Percentiles rank a stretch among this genome's conserved stretches.
phyloP scores from a whole-genome alignment of 257 asterid species.

The Phtheirospermum japonicum region DNA sequence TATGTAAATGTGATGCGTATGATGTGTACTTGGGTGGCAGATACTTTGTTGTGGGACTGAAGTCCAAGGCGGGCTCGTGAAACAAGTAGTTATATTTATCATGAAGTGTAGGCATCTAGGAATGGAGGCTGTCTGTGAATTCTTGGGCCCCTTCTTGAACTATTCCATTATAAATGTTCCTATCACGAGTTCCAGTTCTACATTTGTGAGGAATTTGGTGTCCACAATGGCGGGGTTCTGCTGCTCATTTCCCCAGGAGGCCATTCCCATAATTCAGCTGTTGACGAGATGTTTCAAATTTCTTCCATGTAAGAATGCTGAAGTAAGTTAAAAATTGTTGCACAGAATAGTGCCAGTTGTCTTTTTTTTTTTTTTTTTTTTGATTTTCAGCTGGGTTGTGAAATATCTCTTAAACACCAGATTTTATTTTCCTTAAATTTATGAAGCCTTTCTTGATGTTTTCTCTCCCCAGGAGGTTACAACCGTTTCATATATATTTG shows the following conservation, averaged over 20 bases:
- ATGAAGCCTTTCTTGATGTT: slow-evolving; percentile 19
- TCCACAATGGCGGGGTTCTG: slow-evolving; percentile 66
- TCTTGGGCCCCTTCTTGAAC: slow-evolving; percentile 74
- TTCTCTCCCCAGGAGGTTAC: slow-evolving; percentile 54
- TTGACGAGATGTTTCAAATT: slow-evolving; percentile 55
- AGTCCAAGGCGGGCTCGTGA: slow-evolving; percentile 71
- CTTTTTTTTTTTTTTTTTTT: too few relatives aligned
- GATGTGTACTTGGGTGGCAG: slow-evolving; percentile 37
- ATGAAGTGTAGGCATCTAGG: slow-evolving; percentile 64
- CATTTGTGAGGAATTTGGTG: slow-evolving; percentile 53
- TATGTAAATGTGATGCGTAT: slow-evolving; percentile 14
- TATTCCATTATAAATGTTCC: slow-evolving; percentile 56
- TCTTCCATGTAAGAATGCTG: slow-evolving; percentile 58
- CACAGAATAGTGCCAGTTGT: slow-evolving; percentile 4
- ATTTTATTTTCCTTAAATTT: slow-evolving; percentile 12
- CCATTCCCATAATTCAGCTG: slow-evolving; percentile 66
- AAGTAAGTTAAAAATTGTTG: slow-evolving; percentile 52
- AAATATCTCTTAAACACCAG: slow-evolving; percentile 17
- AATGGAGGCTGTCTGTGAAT: slow-evolving; percentile 70
- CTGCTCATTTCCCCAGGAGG: slow-evolving; percentile 68
- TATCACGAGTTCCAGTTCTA: slow-evolving; percentile 35
- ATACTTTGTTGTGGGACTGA: slow-evolving; percentile 62
- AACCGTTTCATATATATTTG: slow-evolving; percentile 42
- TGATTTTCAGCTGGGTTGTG: slow-evolving; percentile 20
- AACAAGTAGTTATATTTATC: slow-evolving; percentile 62